Conservation (phyloP, 441 rosid species). For the Gossypium lobatum region DNA sequence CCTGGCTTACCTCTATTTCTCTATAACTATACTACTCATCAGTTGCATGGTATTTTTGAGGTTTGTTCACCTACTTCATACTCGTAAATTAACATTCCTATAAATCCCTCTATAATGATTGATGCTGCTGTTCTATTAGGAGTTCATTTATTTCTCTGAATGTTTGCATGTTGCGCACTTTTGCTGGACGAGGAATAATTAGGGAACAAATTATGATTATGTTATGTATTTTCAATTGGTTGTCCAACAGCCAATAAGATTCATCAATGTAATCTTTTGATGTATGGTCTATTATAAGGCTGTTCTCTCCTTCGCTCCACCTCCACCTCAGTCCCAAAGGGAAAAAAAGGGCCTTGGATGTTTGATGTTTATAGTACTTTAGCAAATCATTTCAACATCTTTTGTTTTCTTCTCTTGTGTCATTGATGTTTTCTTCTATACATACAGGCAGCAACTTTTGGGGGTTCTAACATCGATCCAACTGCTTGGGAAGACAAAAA, state of each 20-base stretch:
- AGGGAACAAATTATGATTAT: not conserved
- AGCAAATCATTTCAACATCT: not conserved
- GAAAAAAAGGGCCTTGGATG: not conserved
- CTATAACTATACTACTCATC: constrained; percentile 96
- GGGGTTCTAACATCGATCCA: constrained; percentile 94
- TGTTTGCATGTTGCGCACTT: not conserved
- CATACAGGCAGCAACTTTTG: constrained; percentile 81
- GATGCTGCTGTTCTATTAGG: not conserved
- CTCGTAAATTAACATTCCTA: not conserved
- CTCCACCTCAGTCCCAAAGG: not conserved
- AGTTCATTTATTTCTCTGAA: not conserved
- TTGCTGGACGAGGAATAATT: not conserved
- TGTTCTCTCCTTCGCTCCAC: not conserved
- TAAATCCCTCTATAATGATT: not conserved
- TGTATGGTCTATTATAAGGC: not conserved
- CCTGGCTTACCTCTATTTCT: constrained; percentile 96
- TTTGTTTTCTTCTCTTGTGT: not conserved
- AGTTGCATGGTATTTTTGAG: constrained; percentile 96
- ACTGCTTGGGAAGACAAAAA: constrained; percentile 99
- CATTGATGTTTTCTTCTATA: constrained; percentile 3
- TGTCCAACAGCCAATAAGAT: not conserved
- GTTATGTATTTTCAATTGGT: not conserved
- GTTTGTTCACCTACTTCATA: constrained; percentile 31
- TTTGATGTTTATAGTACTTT: not conserved
- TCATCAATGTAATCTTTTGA: not conserved